Evolutionary conservation across 805 yeast genomes (phyloP).

Genomic region (Wickerhamomyces queroliae): DNA sequence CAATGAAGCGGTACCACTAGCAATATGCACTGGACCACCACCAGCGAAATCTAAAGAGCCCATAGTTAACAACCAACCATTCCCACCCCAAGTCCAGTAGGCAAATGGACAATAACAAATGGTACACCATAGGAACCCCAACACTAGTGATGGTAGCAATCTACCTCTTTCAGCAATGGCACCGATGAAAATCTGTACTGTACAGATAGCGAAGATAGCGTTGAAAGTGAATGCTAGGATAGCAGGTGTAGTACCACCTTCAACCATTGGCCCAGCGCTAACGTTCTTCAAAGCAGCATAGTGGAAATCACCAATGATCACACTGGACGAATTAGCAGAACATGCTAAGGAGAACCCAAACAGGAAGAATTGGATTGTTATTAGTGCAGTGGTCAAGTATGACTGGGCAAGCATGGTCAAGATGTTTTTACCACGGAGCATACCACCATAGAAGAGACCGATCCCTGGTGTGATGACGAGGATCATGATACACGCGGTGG

Average conservation of each 20-base stretch:
- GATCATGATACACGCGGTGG: slow-evolving; percentile 28
- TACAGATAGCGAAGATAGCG: slow-evolving; percentile 84
- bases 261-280: slow-evolving; percentile 65
- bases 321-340: slow-evolving; percentile 58
- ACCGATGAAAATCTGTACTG: slow-evolving; percentile 85
- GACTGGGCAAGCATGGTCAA: slow-evolving; percentile 75
- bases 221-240: slow-evolving; percentile 68
- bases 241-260: slow-evolving; percentile 47
- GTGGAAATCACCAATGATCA: slow-evolving; percentile 76
- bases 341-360: slow-evolving; percentile 95
- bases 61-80: slow-evolving; percentile 90
- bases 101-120: slow-evolving; percentile 89
- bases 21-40: slow-evolving; percentile 95
- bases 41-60: slow-evolving; percentile 99
- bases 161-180: slow-evolving; percentile 93
- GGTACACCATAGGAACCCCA: slow-evolving; percentile 82
- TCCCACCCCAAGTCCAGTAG: slow-evolving; percentile 90
- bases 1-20: slow-evolving; percentile 87
- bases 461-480: slow-evolving; percentile 92
- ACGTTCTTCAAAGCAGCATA: slow-evolving; percentile 74
- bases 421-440: slow-evolving; percentile 79
- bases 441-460: slow-evolving; percentile 85
- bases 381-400: slow-evolving; percentile 64
- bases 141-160: slow-evolving; percentile 73
- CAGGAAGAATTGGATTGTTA: slow-evolving; percentile 87